These are phyloP conservation scores for Gloeopeniophorella convolvens DNA, from an alignment of 768 basidiomycete genomes.

Conservation along the genomic window DNA sequence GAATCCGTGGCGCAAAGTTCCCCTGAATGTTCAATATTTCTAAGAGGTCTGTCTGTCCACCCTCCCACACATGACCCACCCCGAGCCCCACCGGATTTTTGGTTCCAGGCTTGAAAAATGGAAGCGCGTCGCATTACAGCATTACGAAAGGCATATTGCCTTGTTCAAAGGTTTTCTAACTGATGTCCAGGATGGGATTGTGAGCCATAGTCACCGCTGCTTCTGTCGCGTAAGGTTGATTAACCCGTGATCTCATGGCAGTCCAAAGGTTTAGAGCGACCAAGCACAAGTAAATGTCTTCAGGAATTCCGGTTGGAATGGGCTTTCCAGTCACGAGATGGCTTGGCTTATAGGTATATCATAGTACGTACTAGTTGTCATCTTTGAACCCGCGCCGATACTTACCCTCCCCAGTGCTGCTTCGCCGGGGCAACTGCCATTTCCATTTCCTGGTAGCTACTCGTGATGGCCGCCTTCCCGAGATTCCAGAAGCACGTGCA, in stretches of 20 bases:
- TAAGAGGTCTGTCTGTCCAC: not conserved
- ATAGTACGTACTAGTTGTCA: not conserved
- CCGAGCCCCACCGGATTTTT: not conserved
- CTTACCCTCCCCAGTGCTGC: not conserved
- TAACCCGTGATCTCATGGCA: not conserved
- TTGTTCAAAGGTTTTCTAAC: constrained; percentile 18
- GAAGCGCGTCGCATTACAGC: constrained; percentile 21
- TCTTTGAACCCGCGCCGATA: not conserved
- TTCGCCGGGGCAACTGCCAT: constrained; percentile 3
- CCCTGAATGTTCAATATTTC: constrained; percentile 21
- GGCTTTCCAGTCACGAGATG: constrained; percentile 14
- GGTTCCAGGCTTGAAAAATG: constrained; percentile 17
- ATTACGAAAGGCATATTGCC: not conserved
- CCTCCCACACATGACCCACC: too few species aligned
- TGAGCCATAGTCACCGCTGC: not conserved
- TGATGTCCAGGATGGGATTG: constrained; percentile 8
- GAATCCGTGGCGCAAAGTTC: too few species aligned
- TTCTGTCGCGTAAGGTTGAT: not conserved
- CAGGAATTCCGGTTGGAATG: constrained; percentile 1
- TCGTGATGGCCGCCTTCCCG: constrained; percentile 18
- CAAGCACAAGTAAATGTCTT: constrained; percentile 8
- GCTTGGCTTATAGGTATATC: constrained; percentile 18
- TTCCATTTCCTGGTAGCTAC: constrained; percentile 2
- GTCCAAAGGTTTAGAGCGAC: constrained; percentile 2
- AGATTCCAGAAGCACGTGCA: constrained; percentile 7